phyloP scores from a whole-genome alignment of 1,284 basidiomycete genomes.

The Phlebopus sp. region DNA sequence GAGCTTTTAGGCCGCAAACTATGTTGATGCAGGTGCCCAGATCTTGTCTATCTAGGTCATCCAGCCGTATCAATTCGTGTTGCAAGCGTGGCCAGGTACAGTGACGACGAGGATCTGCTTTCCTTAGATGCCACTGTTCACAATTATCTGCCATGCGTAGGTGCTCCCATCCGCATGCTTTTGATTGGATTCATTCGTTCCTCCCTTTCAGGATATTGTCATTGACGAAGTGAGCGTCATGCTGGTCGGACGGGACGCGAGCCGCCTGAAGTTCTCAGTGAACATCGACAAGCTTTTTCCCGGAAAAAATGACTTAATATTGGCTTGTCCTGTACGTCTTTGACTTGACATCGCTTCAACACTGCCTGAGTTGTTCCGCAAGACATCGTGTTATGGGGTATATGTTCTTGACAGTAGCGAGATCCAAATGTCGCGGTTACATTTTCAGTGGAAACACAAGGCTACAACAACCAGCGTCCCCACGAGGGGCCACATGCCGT shows the following conservation, averaged over 20 bases:
- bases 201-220: constrained; percentile 40
- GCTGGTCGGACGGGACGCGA: constrained; percentile 55
- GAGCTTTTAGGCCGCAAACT: background rate
- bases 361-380: constrained; percentile 27
- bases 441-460: constrained; percentile 56
- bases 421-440: constrained; percentile 53
- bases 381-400: constrained; percentile 61
- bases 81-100: constrained; percentile 43
- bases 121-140: constrained; percentile 53
- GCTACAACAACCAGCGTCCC: constrained; percentile 22
- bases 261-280: constrained; percentile 49
- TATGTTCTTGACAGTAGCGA: constrained; percentile 62
- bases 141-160: constrained; percentile 74
- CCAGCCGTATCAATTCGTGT: constrained; percentile 58
- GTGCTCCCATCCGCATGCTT: constrained; percentile 2
- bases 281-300: constrained; percentile 40
- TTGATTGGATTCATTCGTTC: constrained; percentile 8
- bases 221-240: constrained; percentile 50
- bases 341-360: background rate
- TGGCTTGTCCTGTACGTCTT: constrained; percentile 67
- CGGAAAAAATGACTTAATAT: constrained; percentile 51
- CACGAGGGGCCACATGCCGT: constrained; percentile 29
- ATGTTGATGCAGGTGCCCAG: constrained; percentile 37
- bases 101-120: constrained; percentile 62
- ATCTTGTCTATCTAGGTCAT: constrained; percentile 65